phyloP scores from a whole-genome alignment of 2,329 filamentous ascomycete genomes.

The Fusarium foetens region DNA sequence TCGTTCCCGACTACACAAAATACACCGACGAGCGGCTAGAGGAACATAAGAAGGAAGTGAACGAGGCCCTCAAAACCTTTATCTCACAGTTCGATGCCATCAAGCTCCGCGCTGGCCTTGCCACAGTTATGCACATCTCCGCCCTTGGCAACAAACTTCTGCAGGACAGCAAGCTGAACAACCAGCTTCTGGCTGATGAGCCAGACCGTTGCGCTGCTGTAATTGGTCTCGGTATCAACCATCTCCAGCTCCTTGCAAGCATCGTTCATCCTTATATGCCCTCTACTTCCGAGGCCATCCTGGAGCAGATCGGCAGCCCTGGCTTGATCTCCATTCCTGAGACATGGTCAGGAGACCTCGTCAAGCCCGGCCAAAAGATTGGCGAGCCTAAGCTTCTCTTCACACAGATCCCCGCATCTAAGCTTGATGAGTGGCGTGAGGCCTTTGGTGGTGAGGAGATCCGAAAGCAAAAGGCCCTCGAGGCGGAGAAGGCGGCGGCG shows the following conservation, averaged over 20 bases:
- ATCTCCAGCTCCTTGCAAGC: conserved; percentile 82
- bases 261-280: conserved; percentile 88
- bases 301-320: conserved; percentile 75
- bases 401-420: conserved; percentile 82
- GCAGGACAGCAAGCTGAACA: conserved; percentile 64
- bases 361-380: conserved; percentile 81
- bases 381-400: conserved; percentile 84
- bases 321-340: conserved; percentile 68
- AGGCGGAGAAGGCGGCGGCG: conserved; percentile 60
- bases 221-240: conserved; percentile 85
- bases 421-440: conserved; percentile 84
- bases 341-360: conserved; percentile 68
- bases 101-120: conserved; percentile 74
- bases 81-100: conserved; percentile 75
- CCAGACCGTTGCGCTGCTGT: conserved; percentile 65
- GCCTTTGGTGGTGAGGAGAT: conserved; percentile 74
- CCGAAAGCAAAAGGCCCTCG: conserved; percentile 75
- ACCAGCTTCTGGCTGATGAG: conserved; percentile 64
- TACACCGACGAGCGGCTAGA: conserved; percentile 67
- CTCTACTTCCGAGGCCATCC: conserved; percentile 77
- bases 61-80: conserved; percentile 73
- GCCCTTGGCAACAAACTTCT: conserved; percentile 62
- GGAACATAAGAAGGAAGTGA: conserved; percentile 69
- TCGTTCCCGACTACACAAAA: conserved; percentile 70
- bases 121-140: conserved; percentile 74